phyloP scores from a whole-genome alignment of 371 early-diverging fungal genomes.

The Actinomortierella wolfii region DNA sequence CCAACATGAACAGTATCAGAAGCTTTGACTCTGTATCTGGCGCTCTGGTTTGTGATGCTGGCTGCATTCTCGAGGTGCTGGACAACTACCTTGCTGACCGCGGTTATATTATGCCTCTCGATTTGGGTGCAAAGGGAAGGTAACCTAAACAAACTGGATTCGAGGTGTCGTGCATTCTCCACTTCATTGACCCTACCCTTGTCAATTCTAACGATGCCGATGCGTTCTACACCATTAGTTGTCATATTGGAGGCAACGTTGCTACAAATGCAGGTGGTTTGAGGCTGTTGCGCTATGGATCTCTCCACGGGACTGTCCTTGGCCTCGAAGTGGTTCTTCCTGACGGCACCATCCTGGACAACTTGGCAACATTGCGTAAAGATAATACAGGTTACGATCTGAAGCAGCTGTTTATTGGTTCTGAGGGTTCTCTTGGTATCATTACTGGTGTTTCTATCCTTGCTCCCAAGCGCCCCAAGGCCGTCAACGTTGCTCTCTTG shows the following conservation, averaged over 20 bases:
- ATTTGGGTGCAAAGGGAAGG: slow-evolving; percentile 92
- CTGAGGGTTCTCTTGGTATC: slow-evolving; percentile 93
- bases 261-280: slow-evolving; percentile 97
- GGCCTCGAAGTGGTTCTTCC: slow-evolving; percentile 86
- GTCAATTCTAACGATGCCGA: no score
- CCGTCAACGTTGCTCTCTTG: slow-evolving; percentile 81
- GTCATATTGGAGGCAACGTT: slow-evolving; percentile 94
- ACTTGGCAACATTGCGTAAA: slow-evolving; percentile 76
- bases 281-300: slow-evolving; percentile 88
- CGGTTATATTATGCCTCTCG: slow-evolving; percentile 90
- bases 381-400: slow-evolving; percentile 93
- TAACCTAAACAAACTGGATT: slow-evolving; percentile 25
- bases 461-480: slow-evolving; percentile 68
- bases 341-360: slow-evolving; percentile 88
- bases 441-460: slow-evolving; percentile 88
- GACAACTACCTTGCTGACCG: slow-evolving; percentile 75
- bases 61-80: slow-evolving; percentile 86
- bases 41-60: slow-evolving; percentile 85
- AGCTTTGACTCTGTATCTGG: slow-evolving; percentile 85
- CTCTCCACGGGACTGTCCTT: slow-evolving; percentile 88
- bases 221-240: slow-evolving; percentile 39
- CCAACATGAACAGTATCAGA: slow-evolving; percentile 76
- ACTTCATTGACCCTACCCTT: no score
- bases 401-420: slow-evolving; percentile 95
- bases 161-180: not conserved